phyloP scores from a whole-genome alignment of 2,329 filamentous ascomycete species.

The Fusarium buharicum region DNA sequence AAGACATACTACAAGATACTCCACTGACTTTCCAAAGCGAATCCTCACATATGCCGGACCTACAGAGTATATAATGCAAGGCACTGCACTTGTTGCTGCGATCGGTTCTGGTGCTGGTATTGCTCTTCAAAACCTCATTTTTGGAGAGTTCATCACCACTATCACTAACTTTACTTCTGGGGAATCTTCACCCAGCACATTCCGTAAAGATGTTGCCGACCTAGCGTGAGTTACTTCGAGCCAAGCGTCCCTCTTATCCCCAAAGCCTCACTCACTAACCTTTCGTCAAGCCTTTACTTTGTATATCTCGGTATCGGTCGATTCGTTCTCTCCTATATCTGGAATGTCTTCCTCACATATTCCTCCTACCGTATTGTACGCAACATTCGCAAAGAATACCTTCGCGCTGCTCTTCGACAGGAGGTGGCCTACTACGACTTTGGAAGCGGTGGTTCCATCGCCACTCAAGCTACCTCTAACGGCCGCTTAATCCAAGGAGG shows the following conservation, averaged over 20 bases:
- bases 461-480: conserved; percentile 53
- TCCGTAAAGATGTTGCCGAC: conserved; percentile 47
- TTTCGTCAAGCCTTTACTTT: conserved; percentile 60
- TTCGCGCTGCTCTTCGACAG: conserved; percentile 61
- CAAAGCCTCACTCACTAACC: conserved; percentile 37
- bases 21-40: conserved; percentile 42
- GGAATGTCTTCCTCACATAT: conserved; percentile 58
- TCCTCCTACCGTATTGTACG: conserved; percentile 62
- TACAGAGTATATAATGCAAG: conserved; percentile 46
- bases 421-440: conserved; percentile 62
- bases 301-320: conserved; percentile 67
- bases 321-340: conserved; percentile 61
- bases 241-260: too few relatives aligned
- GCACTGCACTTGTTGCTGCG: conserved; percentile 47
- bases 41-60: conserved; percentile 48
- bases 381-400: conserved; percentile 59
- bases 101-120: conserved; percentile 53
- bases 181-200: conserved; percentile 39
- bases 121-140: conserved; percentile 53
- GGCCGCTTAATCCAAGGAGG: conserved; percentile 56
- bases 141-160: conserved; percentile 52
- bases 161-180: conserved; percentile 50
- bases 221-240: conserved; percentile 51
- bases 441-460: conserved; percentile 54
- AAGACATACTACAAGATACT: background rate